A percentile compares a stretch with the other conserved stretches of the same genome.
phyloP scores from a whole-genome alignment of 176 grass and related monocot genomes.

The Aechmea fasciata region DNA sequence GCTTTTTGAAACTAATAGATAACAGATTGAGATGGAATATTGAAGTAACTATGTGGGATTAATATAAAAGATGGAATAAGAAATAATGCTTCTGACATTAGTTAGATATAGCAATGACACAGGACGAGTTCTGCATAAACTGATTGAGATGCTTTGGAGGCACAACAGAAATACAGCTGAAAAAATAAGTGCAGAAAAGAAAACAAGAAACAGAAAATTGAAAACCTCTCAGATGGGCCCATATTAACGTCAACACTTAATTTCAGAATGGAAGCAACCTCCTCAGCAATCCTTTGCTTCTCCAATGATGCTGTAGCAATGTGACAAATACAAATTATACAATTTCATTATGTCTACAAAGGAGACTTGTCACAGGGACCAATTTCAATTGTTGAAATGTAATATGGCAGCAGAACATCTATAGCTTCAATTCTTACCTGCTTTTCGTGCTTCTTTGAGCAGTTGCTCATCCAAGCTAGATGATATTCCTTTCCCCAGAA shows the following conservation, averaged over 20 bases:
- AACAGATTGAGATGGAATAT: too few species aligned
- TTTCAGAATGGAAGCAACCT: conserved; percentile 78
- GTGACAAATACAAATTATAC: conserved; percentile 3
- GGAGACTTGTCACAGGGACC: not conserved
- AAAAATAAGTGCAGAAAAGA: not conserved
- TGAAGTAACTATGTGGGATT: too few species aligned
- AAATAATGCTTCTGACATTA: too few species aligned
- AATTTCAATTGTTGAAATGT: conserved; percentile 1
- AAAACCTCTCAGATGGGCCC: conserved; percentile 37
- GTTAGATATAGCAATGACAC: too few species aligned
- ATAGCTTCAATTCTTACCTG: conserved; percentile 30
- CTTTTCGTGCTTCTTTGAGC: conserved; percentile 65
- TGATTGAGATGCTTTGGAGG: conserved; percentile 15
- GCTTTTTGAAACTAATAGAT: too few species aligned
- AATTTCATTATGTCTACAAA: not conserved
- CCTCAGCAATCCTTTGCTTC: conserved; percentile 74
- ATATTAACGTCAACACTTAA: conserved; percentile 58
- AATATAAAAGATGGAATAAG: too few species aligned
- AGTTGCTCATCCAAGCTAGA: conserved; percentile 81
- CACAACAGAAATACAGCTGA: not conserved
- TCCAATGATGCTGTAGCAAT: conserved; percentile 50
- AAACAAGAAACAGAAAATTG: not conserved
- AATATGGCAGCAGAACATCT: not conserved
- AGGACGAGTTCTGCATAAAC: too few species aligned
- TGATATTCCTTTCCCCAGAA: conserved; percentile 68